phyloP scores from a whole-genome alignment of 768 basidiomycete genomes.

The Lentinula guzmanii region DNA sequence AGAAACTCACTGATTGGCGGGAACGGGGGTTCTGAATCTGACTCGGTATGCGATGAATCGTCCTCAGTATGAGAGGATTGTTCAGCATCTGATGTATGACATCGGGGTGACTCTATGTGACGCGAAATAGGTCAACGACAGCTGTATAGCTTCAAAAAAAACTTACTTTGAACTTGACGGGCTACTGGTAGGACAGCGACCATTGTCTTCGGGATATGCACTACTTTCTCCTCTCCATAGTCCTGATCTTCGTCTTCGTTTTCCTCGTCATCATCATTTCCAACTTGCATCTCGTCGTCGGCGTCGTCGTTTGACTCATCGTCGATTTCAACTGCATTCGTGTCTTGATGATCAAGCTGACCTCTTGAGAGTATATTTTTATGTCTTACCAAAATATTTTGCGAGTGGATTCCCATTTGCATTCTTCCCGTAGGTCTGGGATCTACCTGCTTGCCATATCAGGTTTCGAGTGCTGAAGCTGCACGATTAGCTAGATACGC shows the following conservation, averaged over 20 bases:
- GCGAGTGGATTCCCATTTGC: background rate
- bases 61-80: background rate
- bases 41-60: background rate
- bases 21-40: background rate
- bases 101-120: background rate
- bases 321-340: background rate
- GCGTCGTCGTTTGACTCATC: background rate
- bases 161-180: background rate
- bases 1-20: background rate
- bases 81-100: background rate
- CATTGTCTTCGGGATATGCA: background rate
- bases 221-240: background rate
- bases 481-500: background rate
- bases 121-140: background rate
- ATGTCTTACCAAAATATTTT: background rate
- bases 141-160: background rate
- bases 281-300: background rate
- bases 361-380: background rate
- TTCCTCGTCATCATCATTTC: background rate
- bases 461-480: background rate
- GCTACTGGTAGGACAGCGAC: background rate
- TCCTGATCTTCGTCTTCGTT: background rate
- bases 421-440: background rate
- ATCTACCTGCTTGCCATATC: background rate
- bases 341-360: background rate